phyloP scores from a whole-genome alignment of 108 stramenopile genomes.

The Cylindrotheca closterium region DNA sequence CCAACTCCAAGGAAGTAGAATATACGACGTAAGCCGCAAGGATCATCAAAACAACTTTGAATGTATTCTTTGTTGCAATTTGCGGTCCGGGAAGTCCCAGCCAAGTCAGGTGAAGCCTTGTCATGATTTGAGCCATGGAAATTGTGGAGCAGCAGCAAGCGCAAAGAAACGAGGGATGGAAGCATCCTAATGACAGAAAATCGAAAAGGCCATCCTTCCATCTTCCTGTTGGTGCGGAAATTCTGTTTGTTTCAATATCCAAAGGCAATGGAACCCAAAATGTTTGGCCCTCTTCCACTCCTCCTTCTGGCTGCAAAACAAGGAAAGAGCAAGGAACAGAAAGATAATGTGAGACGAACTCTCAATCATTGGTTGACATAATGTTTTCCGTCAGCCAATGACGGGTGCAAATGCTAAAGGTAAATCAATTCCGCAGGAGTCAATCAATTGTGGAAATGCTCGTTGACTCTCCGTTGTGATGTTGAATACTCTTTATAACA shows the following conservation, averaged over 20 bases:
- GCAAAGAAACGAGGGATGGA: slow-evolving; percentile 71
- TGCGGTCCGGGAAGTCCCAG: slow-evolving; percentile 58
- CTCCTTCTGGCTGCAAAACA: slow-evolving; percentile 55
- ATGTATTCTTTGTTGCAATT: slow-evolving; percentile 53
- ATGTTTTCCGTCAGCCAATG: too few relatives aligned
- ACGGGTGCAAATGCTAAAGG: too few relatives aligned
- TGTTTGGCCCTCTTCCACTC: slow-evolving; percentile 74
- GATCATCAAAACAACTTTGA: slow-evolving; percentile 61
- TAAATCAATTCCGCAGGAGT: too few relatives aligned
- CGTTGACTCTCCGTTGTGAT: too few relatives aligned
- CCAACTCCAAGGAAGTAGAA: slow-evolving; percentile 48
- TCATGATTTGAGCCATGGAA: slow-evolving; percentile 81
- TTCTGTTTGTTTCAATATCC: slow-evolving; percentile 34
- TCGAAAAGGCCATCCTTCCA: slow-evolving; percentile 85
- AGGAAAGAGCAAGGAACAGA: neutral
- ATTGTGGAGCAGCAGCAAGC: slow-evolving; percentile 69
- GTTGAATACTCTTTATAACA: too few relatives aligned
- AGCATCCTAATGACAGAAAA: slow-evolving; percentile 53
- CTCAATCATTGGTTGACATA: too few relatives aligned
- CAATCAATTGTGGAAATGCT: too few relatives aligned
- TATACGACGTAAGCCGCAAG: slow-evolving; percentile 55
- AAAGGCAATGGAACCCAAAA: slow-evolving; percentile 64
- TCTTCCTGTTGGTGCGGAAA: slow-evolving; percentile 65
- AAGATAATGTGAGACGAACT: too few relatives aligned
- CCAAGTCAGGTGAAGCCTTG: slow-evolving; percentile 80